These are phyloP conservation scores for Pseudoturritis turrita DNA, from an alignment of 345 rosid genomes.

Conservation along the genomic window DNA sequence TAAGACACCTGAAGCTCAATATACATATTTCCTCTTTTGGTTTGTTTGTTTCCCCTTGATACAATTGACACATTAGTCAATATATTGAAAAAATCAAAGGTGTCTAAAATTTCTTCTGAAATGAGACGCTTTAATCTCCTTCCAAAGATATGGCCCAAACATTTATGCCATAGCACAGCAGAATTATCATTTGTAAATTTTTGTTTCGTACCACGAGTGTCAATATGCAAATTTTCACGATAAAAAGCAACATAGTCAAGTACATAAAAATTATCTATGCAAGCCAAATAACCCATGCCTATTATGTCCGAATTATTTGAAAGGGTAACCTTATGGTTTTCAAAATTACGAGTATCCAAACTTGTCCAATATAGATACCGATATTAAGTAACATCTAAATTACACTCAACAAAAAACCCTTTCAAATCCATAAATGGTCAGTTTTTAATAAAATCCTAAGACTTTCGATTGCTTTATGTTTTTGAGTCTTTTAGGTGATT, in stretches of 20 bases:
- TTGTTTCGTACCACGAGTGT: neutral
- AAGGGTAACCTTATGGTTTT: neutral
- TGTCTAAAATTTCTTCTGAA: neutral
- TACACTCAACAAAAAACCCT: neutral
- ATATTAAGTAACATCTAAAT: neutral
- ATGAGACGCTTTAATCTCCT: neutral
- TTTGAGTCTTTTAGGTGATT: too few relatives aligned
- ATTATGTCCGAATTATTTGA: neutral
- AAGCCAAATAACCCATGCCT: neutral
- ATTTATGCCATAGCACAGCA: neutral
- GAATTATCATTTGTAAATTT: neutral
- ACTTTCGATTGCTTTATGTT: too few relatives aligned
- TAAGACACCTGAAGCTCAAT: neutral
- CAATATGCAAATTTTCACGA: neutral
- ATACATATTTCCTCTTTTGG: neutral
- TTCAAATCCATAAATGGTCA: neutral
- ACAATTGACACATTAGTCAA: neutral
- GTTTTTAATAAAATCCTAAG: too few relatives aligned
- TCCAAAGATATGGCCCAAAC: neutral
- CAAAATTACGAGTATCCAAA: neutral
- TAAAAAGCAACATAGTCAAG: neutral
- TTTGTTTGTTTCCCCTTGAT: neutral
- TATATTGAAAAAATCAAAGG: neutral
- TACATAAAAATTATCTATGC: neutral
- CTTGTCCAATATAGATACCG: neutral